A percentile compares a stretch with the other conserved stretches of the same genome.
Evolutionary conservation across 1,139 yeast species (phyloP).

Genomic region (Blastobotrys ciferrii): DNA sequence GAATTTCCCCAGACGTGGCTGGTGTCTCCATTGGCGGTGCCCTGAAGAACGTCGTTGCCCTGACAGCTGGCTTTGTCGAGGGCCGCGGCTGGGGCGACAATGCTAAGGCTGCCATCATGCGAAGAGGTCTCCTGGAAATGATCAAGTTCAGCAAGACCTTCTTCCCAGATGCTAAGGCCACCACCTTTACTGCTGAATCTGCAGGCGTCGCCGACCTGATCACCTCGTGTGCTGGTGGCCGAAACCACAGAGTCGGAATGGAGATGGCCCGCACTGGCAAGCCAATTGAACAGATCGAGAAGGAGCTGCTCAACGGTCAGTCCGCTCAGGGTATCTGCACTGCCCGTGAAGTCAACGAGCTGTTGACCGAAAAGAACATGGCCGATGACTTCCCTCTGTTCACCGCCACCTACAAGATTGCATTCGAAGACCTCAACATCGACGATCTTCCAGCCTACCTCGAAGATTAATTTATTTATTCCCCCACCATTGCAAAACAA

Average conservation of each 20-base stretch:
- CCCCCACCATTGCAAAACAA: no score
- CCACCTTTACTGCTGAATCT: constrained; percentile 84
- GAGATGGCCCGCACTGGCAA: constrained; percentile 60
- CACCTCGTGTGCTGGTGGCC: constrained; percentile 95
- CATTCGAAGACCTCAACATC: constrained; percentile 62
- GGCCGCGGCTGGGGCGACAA: constrained; percentile 98
- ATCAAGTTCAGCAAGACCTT: constrained; percentile 75
- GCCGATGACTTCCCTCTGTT: constrained; percentile 80
- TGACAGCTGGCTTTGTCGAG: constrained; percentile 92
- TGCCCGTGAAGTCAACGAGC: constrained; percentile 83
- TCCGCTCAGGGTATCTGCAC: constrained; percentile 93
- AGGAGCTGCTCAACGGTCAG: constrained; percentile 82
- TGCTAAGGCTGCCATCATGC: constrained; percentile 93
- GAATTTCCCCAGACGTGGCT: constrained; percentile 83
- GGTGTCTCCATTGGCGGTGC: constrained; percentile 97
- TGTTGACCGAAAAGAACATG: constrained; percentile 60
- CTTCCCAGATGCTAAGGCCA: constrained; percentile 66
- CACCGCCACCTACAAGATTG: constrained; percentile 78
- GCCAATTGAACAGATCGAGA: constrained; percentile 76
- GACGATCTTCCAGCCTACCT: constrained; percentile 35
- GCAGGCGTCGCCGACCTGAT: constrained; percentile 97
- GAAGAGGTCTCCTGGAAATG: constrained; percentile 87
- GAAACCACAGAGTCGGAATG: constrained; percentile 86
- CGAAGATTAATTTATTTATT: constrained; percentile 21
- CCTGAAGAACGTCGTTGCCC: constrained; percentile 86